phyloP scores from a whole-genome alignment of 2,329 filamentous ascomycete species.

The Canariomyces notabilis region DNA sequence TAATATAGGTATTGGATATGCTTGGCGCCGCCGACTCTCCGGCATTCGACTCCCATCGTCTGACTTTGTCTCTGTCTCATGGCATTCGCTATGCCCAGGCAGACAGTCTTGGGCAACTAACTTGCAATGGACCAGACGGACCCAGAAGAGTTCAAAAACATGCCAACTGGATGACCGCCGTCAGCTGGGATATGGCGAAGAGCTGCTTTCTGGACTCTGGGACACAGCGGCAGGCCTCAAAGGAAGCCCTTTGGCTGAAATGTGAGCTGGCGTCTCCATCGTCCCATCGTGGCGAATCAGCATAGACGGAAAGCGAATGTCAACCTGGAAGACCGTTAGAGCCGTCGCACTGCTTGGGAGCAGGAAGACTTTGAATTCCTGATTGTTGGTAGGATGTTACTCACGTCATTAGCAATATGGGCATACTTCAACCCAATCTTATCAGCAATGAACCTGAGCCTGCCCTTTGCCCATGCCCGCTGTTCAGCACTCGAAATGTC shows the following conservation, averaged over 20 bases:
- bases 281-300: slow-evolving; percentile 50
- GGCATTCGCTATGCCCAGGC: too few species aligned
- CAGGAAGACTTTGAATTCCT: too few species aligned
- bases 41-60: too few species aligned
- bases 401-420: slow-evolving; percentile 48
- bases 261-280: slow-evolving; percentile 39
- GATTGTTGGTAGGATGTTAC: slow-evolving; percentile 21
- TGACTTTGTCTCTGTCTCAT: too few species aligned
- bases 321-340: slow-evolving; percentile 37
- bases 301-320: slow-evolving; percentile 58
- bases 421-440: slow-evolving; percentile 56
- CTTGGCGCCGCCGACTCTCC: too few species aligned
- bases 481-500: slow-evolving; percentile 57
- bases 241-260: neutral
- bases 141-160: too few species aligned
- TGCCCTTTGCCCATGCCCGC: slow-evolving; percentile 49
- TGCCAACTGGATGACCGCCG: too few species aligned
- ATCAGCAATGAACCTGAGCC: slow-evolving; percentile 49
- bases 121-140: too few species aligned
- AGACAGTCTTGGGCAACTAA: too few species aligned
- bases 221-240: neutral
- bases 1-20: too few species aligned
- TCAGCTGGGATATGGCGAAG: too few species aligned
- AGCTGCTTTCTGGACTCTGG: slow-evolving; percentile 8
- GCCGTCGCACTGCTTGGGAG: slow-evolving; percentile 9